phyloP scores from a whole-genome alignment of 345 rosid genomes.

The Camelina neglecta region DNA sequence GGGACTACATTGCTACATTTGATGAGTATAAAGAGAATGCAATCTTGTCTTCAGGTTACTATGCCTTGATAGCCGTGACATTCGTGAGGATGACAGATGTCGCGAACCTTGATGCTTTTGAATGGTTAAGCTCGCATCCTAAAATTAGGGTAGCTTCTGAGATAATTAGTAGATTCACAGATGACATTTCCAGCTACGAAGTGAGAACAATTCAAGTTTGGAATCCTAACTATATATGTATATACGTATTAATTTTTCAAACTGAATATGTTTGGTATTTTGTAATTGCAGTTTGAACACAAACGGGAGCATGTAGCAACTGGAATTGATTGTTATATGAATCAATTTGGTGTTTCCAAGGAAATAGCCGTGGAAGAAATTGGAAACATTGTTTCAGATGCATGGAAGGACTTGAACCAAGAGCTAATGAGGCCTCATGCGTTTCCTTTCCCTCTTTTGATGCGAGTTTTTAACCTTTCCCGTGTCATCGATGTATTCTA shows the following conservation, averaged over 20 bases:
- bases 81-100: slow-evolving; percentile 27
- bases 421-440: slow-evolving; percentile 31
- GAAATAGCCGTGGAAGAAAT: slow-evolving; percentile 21
- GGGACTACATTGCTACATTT: too few relatives aligned
- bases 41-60: neutral
- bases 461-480: slow-evolving; percentile 13
- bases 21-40: slow-evolving; percentile 24
- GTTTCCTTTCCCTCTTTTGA: slow-evolving; percentile 26
- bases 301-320: slow-evolving; percentile 37
- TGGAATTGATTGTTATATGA: slow-evolving; percentile 37
- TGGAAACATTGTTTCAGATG: neutral
- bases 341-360: slow-evolving; percentile 31
- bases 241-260: neutral
- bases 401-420: slow-evolving; percentile 43
- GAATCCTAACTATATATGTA: neutral
- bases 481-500: slow-evolving; percentile 36
- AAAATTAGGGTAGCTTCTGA: slow-evolving; percentile 36
- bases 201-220: neutral
- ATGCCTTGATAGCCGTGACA: neutral
- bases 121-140: slow-evolving; percentile 35
- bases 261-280: neutral
- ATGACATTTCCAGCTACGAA: slow-evolving; percentile 33
- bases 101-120: slow-evolving; percentile 24
- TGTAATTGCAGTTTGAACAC: slow-evolving; percentile 22
- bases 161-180: neutral